Percentiles rank a stretch among this genome's conserved stretches.
phyloP scores from a whole-genome alignment of 2,329 filamentous ascomycete genomes.

The Colletotrichum filicis region DNA sequence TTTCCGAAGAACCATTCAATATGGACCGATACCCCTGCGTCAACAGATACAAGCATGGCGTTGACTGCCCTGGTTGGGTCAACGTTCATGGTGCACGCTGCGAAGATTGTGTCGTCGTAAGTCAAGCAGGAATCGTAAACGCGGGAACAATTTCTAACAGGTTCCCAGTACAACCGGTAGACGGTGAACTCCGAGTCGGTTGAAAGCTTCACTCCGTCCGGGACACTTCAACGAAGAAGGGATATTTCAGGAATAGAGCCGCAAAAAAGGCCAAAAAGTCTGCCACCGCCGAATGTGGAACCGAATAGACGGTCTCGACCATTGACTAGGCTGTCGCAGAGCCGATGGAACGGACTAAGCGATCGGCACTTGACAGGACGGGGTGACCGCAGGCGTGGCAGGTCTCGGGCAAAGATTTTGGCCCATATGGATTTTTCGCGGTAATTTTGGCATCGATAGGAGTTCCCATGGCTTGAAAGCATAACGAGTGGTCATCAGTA shows the following conservation, averaged over 20 bases:
- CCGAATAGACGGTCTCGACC: not conserved
- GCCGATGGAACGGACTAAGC: not conserved
- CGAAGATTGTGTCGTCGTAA: slow-evolving; percentile 31
- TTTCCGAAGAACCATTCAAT: not conserved
- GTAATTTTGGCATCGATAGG: not conserved
- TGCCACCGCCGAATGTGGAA: not conserved
- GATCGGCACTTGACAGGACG: not conserved
- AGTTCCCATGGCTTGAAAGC: not conserved
- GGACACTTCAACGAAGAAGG: not conserved
- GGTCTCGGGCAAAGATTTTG: not conserved
- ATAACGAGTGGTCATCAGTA: slow-evolving; percentile 12
- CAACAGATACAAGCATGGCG: slow-evolving; percentile 33
- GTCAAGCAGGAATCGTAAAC: not conserved
- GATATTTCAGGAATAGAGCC: not conserved
- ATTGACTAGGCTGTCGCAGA: not conserved
- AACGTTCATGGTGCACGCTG: slow-evolving; percentile 24
- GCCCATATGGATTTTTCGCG: not conserved
- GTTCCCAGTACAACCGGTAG: slow-evolving; percentile 27
- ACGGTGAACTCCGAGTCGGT: not conserved
- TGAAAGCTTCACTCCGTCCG: not conserved
- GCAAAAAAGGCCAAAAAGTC: not conserved
- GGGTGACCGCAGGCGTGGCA: not conserved
- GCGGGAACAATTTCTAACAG: not conserved
- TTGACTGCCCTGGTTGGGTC: slow-evolving; percentile 31
- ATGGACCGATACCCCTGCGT: slow-evolving; percentile 32